Base-by-base conservation (phyloP, 176 grass and related monocot species). In the Luzula sylvatica region DNA sequence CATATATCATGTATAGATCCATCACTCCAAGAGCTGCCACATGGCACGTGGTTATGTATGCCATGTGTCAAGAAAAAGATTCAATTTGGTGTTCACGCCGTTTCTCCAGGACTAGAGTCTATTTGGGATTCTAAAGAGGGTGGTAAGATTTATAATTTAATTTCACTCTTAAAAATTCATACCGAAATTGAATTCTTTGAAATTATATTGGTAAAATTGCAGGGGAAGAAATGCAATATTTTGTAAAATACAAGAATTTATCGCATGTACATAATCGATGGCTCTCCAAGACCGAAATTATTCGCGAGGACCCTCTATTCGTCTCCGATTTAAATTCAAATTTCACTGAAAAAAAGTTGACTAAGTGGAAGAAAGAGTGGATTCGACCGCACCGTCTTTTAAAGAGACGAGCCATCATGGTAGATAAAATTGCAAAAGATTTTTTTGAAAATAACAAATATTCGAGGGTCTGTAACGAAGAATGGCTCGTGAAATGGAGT, bases 401-500 rank as follows among this genome's bases (percentile, higher is more conserved):
- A 68, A 87, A 67, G 68, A 87, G 70, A 75, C 74, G 82, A 60
- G 16, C 44, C 54, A 58, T 94, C 50, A 87, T 87, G 75, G 21
- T 72, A 40, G 28, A 15, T 32, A 66, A 64, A 65, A 56, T 65
- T 51, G 82, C 82, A 49, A 65, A 83, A 58, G 59, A 19, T 2
- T 83, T 87, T 60, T 94, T 83, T 55, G 39, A 45, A 3, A 29
- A 75, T 20, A 68, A 65, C 66, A 41, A 76, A 50, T 66, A 49
- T 21, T 42, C 70, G 38, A 20, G 39, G 53, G 76, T 55, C 49
- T 87, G 78, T 58, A 83, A 87, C 63, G 58, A 25, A 1, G 88
- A 94, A 72, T 94, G 75, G 75, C 56, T 87, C 30, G 82, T 94
- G 26, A 94, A 94, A 78, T 94, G 88, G 88, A 82, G 79, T 15